Conservation (phyloP, 768 basidiomycete genomes). For the Boletus subparvulus region DNA sequence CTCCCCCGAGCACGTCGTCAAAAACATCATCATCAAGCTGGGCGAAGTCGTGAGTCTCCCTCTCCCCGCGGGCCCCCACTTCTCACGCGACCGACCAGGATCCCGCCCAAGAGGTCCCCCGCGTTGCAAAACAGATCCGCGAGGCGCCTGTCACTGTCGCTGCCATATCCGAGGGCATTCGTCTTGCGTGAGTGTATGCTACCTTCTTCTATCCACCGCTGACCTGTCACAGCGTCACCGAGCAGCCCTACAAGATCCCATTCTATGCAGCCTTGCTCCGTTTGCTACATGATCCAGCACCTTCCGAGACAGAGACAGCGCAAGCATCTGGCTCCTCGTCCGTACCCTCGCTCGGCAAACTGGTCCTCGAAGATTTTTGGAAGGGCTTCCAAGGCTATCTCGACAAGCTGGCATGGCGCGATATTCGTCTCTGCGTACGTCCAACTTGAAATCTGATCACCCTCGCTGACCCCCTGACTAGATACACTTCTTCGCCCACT, state of each 20-base stretch:
- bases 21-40: conserved; percentile 63
- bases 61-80: no score
- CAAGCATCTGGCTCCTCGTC: conserved; percentile 32
- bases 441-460: neutral
- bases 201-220: conserved; percentile 2
- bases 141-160: conserved; percentile 60
- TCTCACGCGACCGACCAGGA: conserved; percentile 46
- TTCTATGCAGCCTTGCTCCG: conserved; percentile 83
- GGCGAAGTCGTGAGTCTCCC: conserved; percentile 75
- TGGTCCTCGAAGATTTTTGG: conserved; percentile 85
- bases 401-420: conserved; percentile 89
- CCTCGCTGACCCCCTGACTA: conserved; percentile 32
- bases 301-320: conserved; percentile 34
- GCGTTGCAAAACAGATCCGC: conserved; percentile 63
- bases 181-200: conserved; percentile 53
- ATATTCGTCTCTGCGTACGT: conserved; percentile 82
- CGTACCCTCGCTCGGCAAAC: conserved; percentile 54
- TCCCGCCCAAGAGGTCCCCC: conserved; percentile 64
- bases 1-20: conserved; percentile 71
- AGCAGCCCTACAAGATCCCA: conserved; percentile 93
- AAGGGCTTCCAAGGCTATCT: conserved; percentile 87
- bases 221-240: conserved; percentile 59
- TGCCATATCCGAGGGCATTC: conserved; percentile 69
- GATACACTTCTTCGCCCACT: conserved; percentile 93
- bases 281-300: conserved; percentile 52